phyloP scores from a whole-genome alignment of 2,329 filamentous ascomycete species.

The Annulohypoxylon truncatum region DNA sequence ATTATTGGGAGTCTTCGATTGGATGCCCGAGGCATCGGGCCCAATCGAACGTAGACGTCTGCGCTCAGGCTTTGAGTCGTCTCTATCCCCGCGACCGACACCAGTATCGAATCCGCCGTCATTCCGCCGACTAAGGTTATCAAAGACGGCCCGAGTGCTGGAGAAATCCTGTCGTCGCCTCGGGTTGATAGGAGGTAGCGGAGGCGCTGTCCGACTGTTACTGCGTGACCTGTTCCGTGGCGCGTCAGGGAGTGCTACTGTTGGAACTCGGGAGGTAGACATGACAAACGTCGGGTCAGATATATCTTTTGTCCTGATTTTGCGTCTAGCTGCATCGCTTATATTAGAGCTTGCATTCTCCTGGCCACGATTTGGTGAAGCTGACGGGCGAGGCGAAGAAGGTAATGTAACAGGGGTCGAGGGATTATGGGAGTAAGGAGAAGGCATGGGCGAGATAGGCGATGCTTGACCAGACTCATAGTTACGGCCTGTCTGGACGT shows the following conservation, averaged over 20 bases:
- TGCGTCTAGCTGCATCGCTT: conserved; percentile 56
- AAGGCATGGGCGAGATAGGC: conserved; percentile 58
- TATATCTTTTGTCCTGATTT: conserved; percentile 61
- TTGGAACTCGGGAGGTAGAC: conserved; percentile 59
- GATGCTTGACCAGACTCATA: conserved; percentile 58
- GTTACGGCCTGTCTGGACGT: conserved; percentile 49
- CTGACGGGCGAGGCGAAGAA: conserved; percentile 51
- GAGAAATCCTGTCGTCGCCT: conserved; percentile 58
- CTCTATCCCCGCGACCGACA: conserved; percentile 51
- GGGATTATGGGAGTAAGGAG: conserved; percentile 51
- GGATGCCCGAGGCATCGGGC: conserved; percentile 51
- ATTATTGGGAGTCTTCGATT: conserved; percentile 43
- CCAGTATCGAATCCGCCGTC: conserved; percentile 46
- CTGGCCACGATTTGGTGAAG: conserved; percentile 47
- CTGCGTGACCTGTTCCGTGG: conserved; percentile 50
- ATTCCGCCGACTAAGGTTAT: conserved; percentile 51
- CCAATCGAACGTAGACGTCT: conserved; percentile 58
- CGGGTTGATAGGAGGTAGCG: conserved; percentile 70
- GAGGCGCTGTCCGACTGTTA: conserved; percentile 59
- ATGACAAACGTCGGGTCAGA: conserved; percentile 63
- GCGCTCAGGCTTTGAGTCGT: conserved; percentile 53
- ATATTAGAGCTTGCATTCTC: conserved; percentile 39
- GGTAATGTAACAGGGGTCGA: conserved; percentile 51
- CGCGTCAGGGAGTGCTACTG: conserved; percentile 55
- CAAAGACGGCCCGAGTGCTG: conserved; percentile 56